These are phyloP conservation scores for Colletotrichum sp. DNA, from an alignment of 2,329 filamentous ascomycete species.

Conservation along the genomic window DNA sequence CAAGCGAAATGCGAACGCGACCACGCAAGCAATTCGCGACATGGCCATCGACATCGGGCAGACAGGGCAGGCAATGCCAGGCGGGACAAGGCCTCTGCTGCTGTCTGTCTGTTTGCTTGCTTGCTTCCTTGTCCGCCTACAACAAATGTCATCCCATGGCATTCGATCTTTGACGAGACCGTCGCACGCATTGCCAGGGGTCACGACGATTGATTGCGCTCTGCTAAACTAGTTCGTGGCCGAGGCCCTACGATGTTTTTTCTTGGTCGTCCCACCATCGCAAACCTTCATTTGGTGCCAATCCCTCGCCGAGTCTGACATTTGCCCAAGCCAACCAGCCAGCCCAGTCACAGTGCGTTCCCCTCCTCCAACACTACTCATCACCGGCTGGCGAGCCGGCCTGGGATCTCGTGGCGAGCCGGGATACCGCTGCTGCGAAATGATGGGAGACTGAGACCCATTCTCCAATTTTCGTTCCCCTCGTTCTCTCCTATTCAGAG, in stretches of 20 bases:
- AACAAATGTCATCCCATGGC: slow-evolving; percentile 4
- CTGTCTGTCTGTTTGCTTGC: background rate
- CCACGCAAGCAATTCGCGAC: background rate
- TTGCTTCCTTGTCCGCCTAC: background rate
- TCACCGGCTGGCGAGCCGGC: background rate
- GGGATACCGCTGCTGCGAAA: slow-evolving; percentile 5
- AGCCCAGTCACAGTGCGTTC: background rate
- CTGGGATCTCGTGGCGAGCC: background rate
- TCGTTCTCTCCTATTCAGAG: background rate
- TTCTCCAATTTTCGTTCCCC: background rate
- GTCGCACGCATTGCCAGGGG: background rate
- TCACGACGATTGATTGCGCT: background rate
- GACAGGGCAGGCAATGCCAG: background rate
- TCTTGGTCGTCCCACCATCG: slow-evolving; percentile 10
- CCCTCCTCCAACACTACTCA: background rate
- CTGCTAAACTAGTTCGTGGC: background rate
- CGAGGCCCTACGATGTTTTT: background rate
- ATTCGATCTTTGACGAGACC: background rate
- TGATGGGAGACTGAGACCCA: slow-evolving; percentile 9
- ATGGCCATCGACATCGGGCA: background rate
- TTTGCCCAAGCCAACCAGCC: background rate
- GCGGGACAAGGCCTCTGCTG: background rate
- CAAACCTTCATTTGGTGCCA: slow-evolving; percentile 5
- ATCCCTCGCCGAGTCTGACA: background rate
- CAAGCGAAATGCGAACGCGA: background rate